phyloP scores from a whole-genome alignment of 805 yeast species.

The Lipomyces sp. region DNA sequence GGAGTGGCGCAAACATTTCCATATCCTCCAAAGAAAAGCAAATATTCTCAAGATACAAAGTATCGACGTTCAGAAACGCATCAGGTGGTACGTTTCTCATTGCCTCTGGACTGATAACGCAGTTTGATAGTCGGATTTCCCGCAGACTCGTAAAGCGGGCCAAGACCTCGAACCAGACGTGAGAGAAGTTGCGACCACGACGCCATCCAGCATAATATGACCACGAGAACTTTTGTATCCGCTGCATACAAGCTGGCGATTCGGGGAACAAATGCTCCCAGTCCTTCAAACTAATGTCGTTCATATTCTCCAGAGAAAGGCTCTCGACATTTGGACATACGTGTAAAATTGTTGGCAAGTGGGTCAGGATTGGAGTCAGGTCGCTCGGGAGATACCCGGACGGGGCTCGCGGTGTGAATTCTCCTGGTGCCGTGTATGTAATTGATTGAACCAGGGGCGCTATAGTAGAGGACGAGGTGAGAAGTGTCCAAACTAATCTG shows the following conservation, averaged over 20 bases:
- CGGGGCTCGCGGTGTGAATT: conserved; percentile 37
- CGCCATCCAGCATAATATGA: conserved; percentile 38
- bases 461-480: conserved; percentile 30
- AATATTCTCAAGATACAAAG: conserved; percentile 30
- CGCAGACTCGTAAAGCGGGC: conserved; percentile 24
- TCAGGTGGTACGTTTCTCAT: conserved; percentile 13
- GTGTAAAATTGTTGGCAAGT: conserved; percentile 36
- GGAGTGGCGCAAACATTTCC: conserved; percentile 28
- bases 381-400: conserved; percentile 37
- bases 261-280: conserved; percentile 36
- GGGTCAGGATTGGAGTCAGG: conserved; percentile 32
- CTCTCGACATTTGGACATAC: conserved; percentile 34
- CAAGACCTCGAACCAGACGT: conserved; percentile 31
- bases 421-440: conserved; percentile 34
- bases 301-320: conserved; percentile 32
- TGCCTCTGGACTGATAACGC: conserved; percentile 30
- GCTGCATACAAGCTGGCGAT: conserved; percentile 28
- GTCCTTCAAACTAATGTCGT: conserved; percentile 29
- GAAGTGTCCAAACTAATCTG: conserved; percentile 34
- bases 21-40: conserved; percentile 33
- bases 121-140: conserved; percentile 31
- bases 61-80: conserved; percentile 16
- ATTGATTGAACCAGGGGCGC: conserved; percentile 34
- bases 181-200: conserved; percentile 36
- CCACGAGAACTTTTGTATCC: conserved; percentile 25